Percentiles rank a stretch among this genome's conserved stretches.
phyloP scores from a whole-genome alignment of 768 basidiomycete species.

The Plicaturopsis crispa region DNA sequence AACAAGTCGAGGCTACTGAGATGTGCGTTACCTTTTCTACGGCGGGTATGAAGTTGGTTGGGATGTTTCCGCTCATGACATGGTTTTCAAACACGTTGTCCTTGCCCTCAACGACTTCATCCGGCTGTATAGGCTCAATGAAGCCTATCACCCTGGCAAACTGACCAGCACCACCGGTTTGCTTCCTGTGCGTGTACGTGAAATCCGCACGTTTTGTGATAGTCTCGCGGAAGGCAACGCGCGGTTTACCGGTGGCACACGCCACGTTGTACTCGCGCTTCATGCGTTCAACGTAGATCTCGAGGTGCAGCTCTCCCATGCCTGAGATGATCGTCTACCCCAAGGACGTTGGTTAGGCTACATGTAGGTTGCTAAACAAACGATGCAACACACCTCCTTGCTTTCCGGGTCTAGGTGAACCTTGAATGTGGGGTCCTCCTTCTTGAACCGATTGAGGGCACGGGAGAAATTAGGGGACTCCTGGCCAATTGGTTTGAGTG shows the following conservation, averaged over 20 bases:
- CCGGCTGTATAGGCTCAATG: slow-evolving; percentile 82
- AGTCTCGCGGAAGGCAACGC: slow-evolving; percentile 95
- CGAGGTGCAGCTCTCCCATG: slow-evolving; percentile 98
- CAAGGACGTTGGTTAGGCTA: background rate
- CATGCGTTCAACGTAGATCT: slow-evolving; percentile 99
- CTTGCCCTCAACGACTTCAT: slow-evolving; percentile 73
- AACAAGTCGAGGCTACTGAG: background rate
- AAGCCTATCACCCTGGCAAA: slow-evolving; percentile 89
- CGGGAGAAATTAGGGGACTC: slow-evolving; percentile 97
- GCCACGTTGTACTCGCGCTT: slow-evolving; percentile 93
- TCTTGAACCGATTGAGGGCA: slow-evolving; percentile 95
- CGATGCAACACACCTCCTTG: slow-evolving; percentile 66
- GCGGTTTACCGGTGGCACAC: slow-evolving; percentile 90
- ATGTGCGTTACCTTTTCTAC: slow-evolving; percentile 70
- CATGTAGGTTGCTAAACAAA: slow-evolving; percentile 1
- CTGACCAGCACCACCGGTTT: slow-evolving; percentile 95
- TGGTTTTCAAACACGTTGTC: slow-evolving; percentile 78
- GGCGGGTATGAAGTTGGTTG: slow-evolving; percentile 87
- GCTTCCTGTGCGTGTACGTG: slow-evolving; percentile 94
- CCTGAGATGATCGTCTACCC: slow-evolving; percentile 94
- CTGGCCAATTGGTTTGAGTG: slow-evolving; percentile 85
- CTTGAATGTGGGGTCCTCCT: slow-evolving; percentile 97
- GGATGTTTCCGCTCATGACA: slow-evolving; percentile 91
- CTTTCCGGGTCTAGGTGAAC: slow-evolving; percentile 93
- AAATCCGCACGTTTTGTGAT: slow-evolving; percentile 79